Evolutionary conservation across 176 grass and related monocot genomes (phyloP), one percentile per base, ranked within the genome.

Genomic region (Phyllostachys edulis): DNA sequence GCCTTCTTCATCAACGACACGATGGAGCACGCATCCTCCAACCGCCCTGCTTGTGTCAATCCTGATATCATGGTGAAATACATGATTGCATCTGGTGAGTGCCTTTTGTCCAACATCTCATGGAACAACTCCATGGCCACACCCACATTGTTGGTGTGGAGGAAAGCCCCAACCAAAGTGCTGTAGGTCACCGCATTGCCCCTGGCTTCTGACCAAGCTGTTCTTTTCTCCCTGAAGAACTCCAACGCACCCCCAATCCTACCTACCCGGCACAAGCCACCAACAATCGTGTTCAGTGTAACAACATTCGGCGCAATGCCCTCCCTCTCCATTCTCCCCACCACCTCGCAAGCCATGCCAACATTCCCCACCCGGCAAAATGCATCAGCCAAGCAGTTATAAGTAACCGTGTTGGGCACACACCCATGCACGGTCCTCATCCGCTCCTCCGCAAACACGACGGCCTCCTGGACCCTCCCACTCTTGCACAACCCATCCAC

Each of bases 41-140:
- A 54, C 34, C 49, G 64, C n/a, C 93, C 87, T 51, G 83, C 77
- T 41, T 85, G 93, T 52, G 87, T 77, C 85, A 95, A 88, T 47
- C 93, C 93, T 9, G 88, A 98, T 75, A 95, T 92, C 76, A 95
- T 82, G 50, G 91, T 94, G 73, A 92, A 90, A 85, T 94, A 95
- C 50, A 77, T 79, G 29, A 89, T 26, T 7, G 84, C 72, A 71
- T 98, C 89, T 27, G 91, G 91, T 23, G 51, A 75, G 70, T 92
- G 73, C 64, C 93, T 83, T 59, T 92, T 67, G 5, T 71, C 75
- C 8, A 55, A 57, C 93, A 95, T 95, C 77, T 95, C 85, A 38
- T 90, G 67, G 34, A 90, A 91, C 81, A 95, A 88, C 66, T 91
- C 80, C 96, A 82, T 92, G 52, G 93, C 93, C 60, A 57, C 62